Conservation (phyloP, 371 early-diverging fungal species). For the Mortierella polycephala region DNA sequence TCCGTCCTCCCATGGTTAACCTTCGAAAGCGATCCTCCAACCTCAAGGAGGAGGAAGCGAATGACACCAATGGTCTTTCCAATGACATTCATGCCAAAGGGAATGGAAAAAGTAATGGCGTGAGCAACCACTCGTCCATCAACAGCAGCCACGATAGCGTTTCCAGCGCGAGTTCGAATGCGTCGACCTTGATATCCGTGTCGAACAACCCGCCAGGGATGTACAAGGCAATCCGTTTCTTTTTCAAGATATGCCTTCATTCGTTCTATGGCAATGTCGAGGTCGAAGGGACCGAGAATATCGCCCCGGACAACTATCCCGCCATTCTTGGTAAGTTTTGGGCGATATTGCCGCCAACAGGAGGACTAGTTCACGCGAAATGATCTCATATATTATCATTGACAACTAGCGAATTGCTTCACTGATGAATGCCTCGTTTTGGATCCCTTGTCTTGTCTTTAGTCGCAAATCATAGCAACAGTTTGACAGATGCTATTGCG, state of each 20-base stretch:
- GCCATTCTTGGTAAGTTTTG: constrained; percentile 46
- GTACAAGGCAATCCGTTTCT: constrained; percentile 51
- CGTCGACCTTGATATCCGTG: constrained; percentile 46
- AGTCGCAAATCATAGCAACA: constrained; percentile 53
- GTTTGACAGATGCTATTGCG: constrained; percentile 50
- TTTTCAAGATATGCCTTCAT: constrained; percentile 52
- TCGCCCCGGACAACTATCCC: constrained; percentile 44
- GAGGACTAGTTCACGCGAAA: not conserved
- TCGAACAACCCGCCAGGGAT: constrained; percentile 34
- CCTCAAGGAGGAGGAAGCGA: not conserved
- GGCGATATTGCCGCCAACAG: not conserved
- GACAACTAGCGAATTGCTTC: not conserved
- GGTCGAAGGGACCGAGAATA: constrained; percentile 51
- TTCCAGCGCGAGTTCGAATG: not conserved
- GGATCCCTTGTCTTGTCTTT: not conserved
- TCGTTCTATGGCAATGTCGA: constrained; percentile 52
- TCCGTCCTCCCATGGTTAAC: constrained; percentile 11
- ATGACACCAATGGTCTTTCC: constrained; percentile 6
- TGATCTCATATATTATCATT: constrained; percentile 11
- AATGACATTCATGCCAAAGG: not conserved
- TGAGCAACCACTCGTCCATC: not conserved
- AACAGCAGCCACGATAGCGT: not conserved
- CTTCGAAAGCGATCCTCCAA: constrained; percentile 13
- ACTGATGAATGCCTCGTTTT: not conserved
- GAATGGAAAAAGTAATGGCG: not conserved